Evolutionary conservation across 768 basidiomycete species (phyloP).

Genomic region (Calvatia gigantea): DNA sequence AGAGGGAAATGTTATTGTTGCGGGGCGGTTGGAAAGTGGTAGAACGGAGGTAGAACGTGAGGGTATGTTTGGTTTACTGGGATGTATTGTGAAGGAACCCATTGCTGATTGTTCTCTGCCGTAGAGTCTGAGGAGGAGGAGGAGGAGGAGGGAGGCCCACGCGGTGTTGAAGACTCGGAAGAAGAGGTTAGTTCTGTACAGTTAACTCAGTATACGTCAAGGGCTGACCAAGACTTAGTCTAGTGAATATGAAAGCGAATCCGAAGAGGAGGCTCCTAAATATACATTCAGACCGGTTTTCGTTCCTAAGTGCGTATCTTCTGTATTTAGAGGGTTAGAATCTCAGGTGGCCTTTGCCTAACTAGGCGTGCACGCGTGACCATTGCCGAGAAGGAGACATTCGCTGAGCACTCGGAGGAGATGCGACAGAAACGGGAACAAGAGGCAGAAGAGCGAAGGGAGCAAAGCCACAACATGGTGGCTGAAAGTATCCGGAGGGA

Average conservation of each 20-base stretch:
- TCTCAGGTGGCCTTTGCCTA: slow-evolving; percentile 10
- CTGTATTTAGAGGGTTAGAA: not conserved
- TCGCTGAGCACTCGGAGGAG: slow-evolving; percentile 76
- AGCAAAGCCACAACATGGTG: slow-evolving; percentile 88
- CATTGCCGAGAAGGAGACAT: slow-evolving; percentile 62
- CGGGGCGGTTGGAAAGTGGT: slow-evolving; percentile 75
- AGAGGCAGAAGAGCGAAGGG: slow-evolving; percentile 78
- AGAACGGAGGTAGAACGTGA: slow-evolving; percentile 59
- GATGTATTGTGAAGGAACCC: not conserved
- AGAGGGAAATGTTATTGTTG: slow-evolving; percentile 78
- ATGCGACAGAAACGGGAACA: slow-evolving; percentile 61
- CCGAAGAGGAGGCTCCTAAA: slow-evolving; percentile 74
- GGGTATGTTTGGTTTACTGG: slow-evolving; percentile 15
- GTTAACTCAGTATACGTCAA: not conserved
- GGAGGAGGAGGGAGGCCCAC: slow-evolving; percentile 38
- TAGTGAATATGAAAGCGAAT: slow-evolving; percentile 83
- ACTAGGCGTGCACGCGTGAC: slow-evolving; percentile 73
- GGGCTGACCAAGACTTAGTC: slow-evolving; percentile 41
- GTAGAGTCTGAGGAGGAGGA: slow-evolving; percentile 35
- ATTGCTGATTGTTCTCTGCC: slow-evolving; percentile 18
- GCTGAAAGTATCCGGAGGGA: slow-evolving; percentile 93
- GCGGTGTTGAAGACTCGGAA: slow-evolving; percentile 26
- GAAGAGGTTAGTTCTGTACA: slow-evolving; percentile 41
- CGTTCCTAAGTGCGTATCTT: slow-evolving; percentile 71
- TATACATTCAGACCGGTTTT: slow-evolving; percentile 89